Evolutionary conservation across 1,284 basidiomycete species (phyloP).

Genomic region (Microbotryomycetes sp.): DNA sequence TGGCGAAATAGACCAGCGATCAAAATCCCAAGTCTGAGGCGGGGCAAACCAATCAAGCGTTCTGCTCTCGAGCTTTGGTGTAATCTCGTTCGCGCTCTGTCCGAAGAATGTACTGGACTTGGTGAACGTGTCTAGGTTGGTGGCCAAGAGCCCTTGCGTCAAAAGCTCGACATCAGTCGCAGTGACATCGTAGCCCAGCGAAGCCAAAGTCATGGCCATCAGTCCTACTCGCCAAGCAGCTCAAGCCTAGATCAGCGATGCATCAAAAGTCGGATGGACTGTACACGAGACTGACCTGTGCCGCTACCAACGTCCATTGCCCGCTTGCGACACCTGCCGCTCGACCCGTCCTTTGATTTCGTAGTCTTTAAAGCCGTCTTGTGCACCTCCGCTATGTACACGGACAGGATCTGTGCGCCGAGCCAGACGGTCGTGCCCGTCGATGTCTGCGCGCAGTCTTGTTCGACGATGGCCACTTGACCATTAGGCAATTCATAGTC

Average conservation of each 20-base stretch:
- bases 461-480: slow-evolving; percentile 46
- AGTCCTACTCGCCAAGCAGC: slow-evolving; percentile 28
- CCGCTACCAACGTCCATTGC: slow-evolving; percentile 77
- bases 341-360: slow-evolving; percentile 33
- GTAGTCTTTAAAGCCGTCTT: slow-evolving; percentile 3
- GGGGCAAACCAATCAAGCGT: slow-evolving; percentile 54
- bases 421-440: slow-evolving; percentile 88
- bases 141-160: slow-evolving; percentile 56
- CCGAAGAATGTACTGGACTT: not conserved
- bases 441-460: slow-evolving; percentile 53
- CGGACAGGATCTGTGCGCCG: slow-evolving; percentile 46
- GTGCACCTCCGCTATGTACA: slow-evolving; percentile 24
- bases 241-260: not conserved
- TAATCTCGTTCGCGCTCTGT: slow-evolving; percentile 30
- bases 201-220: slow-evolving; percentile 53
- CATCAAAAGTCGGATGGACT: not conserved
- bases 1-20: not conserved
- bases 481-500: slow-evolving; percentile 37
- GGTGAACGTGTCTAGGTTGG: slow-evolving; percentile 50
- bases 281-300: slow-evolving; percentile 47
- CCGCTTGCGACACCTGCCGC: slow-evolving; percentile 32
- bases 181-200: slow-evolving; percentile 65
- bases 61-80: slow-evolving; percentile 50
- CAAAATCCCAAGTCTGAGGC: slow-evolving; percentile 47
- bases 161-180: slow-evolving; percentile 71